Conservation (phyloP, 164 flowering plant genomes). For the Santalum album region DNA sequence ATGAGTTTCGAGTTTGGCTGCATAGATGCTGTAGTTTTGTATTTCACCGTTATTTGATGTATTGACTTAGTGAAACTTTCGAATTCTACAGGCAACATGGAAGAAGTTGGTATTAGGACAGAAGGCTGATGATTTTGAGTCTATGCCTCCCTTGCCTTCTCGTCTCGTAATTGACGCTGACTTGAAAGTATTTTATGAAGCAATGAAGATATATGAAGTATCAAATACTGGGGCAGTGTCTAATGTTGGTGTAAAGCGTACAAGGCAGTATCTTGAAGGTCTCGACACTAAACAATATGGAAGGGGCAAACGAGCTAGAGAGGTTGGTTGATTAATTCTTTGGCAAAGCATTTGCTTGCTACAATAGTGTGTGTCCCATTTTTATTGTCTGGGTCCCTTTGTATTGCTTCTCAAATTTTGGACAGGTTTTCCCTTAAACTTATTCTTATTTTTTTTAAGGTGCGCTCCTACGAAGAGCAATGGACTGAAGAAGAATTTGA, state of each 20-base stretch:
- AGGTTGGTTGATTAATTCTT: conserved; percentile 46
- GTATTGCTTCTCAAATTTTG: background rate
- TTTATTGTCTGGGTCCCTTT: background rate
- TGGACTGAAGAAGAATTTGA: conserved; percentile 99
- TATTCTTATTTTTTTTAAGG: conserved; percentile 35
- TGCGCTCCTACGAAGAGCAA: conserved; percentile 97
- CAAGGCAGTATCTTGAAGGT: conserved; percentile 47
- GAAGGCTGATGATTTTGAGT: conserved; percentile 27
- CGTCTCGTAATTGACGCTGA: conserved; percentile 90
- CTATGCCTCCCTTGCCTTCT: conserved; percentile 53
- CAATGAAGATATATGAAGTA: conserved; percentile 67
- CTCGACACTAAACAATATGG: conserved; percentile 90
- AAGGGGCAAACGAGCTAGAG: conserved; percentile 95
- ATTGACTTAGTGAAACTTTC: background rate
- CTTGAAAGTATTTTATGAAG: conserved; percentile 59
- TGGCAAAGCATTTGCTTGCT: background rate
- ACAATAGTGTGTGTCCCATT: background rate
- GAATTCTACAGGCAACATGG: conserved; percentile 61
- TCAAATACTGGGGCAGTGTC: conserved; percentile 27
- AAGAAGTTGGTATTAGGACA: conserved; percentile 35
- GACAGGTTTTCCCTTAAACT: background rate
- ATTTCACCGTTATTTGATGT: background rate
- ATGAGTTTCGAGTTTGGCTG: background rate
- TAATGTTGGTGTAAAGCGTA: conserved; percentile 45
- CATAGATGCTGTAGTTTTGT: background rate